Evolutionary conservation across 2,329 filamentous ascomycete genomes (phyloP), one percentile per base, ranked within the genome.

Genomic region (Paecilomyces fulvus): DNA sequence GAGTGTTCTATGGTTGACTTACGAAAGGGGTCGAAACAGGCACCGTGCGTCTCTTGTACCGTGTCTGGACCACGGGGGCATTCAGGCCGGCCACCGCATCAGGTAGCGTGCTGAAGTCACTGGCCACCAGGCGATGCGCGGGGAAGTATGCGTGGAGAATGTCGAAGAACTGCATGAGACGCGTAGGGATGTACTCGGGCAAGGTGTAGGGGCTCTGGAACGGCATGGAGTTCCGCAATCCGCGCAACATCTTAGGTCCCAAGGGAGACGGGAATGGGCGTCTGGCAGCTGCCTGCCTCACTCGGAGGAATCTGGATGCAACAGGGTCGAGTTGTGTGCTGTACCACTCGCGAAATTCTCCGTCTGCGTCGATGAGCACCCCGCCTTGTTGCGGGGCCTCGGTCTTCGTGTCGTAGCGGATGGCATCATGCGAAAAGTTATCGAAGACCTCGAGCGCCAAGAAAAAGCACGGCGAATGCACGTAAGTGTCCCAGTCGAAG

Each of bases 381-480:
- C 86, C 86, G 52, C 90, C 91, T 76, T 99, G 95, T 55, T 96
- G 81, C 0, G 92, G 89, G 62, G 87, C 79, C 70, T 90, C 89
- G 10, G 91, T 95, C 58, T 80, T 74, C 10, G 87, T 80, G 73
- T 97, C 88, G 76, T 97, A 99, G 61, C 95, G 92, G 60, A 99
- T 85, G 58, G 87, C 83, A 75, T 99, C 94, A 77, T 99, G 95
- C 33, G 90, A 86, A 70, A 99, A 97, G 76, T 99, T 99, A 78
- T 99, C 94, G 68, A 96, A 96, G 62, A 99, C 94, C 75, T 99
- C 94, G 74, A 99, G 88, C 49, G 92, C 94, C 48, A 99, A 83
- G 79, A 99, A 97, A 80, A 95, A 99, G 77, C 94, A 97, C 0
- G 92, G 94, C 2, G 87, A 89, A 8, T 90, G 87, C n/a, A 96